Conservation (phyloP, 768 basidiomycete genomes). For the Boletus barrowsii region DNA sequence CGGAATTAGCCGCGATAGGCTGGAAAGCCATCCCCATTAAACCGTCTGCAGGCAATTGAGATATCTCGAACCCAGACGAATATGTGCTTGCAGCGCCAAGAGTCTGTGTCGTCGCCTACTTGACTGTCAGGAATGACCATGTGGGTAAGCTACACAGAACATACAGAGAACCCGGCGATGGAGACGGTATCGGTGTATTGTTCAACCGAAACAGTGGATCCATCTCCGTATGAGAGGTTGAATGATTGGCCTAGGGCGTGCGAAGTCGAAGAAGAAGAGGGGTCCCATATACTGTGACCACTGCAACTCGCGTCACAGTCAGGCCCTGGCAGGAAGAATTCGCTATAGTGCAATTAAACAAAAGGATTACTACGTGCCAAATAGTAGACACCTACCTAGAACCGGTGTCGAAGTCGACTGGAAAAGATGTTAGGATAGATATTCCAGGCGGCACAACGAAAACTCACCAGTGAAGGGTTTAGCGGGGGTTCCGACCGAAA, state of each 20-base stretch:
- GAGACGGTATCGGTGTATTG: constrained; percentile 35
- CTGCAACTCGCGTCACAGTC: constrained; percentile 20
- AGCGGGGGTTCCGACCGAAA: constrained; percentile 12
- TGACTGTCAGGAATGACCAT: neutral
- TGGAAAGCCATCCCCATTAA: constrained; percentile 32
- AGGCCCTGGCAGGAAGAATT: constrained; percentile 10
- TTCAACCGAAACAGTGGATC: constrained; percentile 29
- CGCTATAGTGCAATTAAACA: constrained; percentile 4
- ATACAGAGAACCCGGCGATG: constrained; percentile 3
- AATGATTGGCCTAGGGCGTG: constrained; percentile 20
- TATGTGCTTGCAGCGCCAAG: constrained; percentile 10
- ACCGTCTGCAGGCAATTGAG: constrained; percentile 11
- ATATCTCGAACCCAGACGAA: neutral
- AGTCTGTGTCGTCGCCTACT: constrained; percentile 11
- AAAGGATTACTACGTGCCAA: neutral
- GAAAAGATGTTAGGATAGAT: neutral
- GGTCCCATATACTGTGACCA: constrained; percentile 26
- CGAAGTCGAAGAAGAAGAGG: constrained; percentile 26
- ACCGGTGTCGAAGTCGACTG: constrained; percentile 30
- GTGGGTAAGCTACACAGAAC: neutral
- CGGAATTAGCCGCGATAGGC: constrained; percentile 21
- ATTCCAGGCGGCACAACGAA: too few relatives aligned
- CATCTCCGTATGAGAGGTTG: constrained; percentile 36
- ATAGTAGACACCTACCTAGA: constrained; percentile 10
- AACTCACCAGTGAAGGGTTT: constrained; percentile 6